Evolutionary conservation across 768 basidiomycete genomes (phyloP), one percentile per base, ranked within the genome.

Genomic region (Lactarius deliciosus): DNA sequence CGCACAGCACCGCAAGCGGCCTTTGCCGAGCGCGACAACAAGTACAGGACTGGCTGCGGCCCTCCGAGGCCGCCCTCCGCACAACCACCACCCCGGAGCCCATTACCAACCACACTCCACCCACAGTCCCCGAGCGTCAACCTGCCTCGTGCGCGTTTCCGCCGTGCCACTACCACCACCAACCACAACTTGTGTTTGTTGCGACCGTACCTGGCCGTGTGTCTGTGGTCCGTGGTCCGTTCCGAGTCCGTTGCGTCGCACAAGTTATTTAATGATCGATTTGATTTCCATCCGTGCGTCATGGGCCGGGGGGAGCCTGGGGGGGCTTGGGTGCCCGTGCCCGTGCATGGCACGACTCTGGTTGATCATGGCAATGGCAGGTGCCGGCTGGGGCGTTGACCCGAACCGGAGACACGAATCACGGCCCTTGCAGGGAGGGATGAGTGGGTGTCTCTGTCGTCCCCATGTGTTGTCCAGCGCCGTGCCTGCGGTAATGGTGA

Each of bases 21-120:
- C 50, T 25, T 53, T 53, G 50, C 50, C 50, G 50, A 53, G 50
- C 2, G 50, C 50, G 50, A 15, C 13, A 5, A 40, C 11, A 15
- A 15, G 40, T 53, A 53, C 50, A 13, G 50, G 50, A 16, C 50
- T 53, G 50, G n/a, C 50, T 53, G 50, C 50, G 50, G 50, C 50
- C 50, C 50, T 53, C 50, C 50, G 50, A 53, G 1, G 50, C 50
- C 50, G 50, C 50, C 6, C 50, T 25, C 50, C 50, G 50, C 50
- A 53, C 15, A 53, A 53, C 50, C 25, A 53, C 50, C 50, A 25
- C 11, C 50, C 50, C 50, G 50, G 50, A 25, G 50, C 11, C 5
- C 11, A 25, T 25, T 2, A 11, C 11, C n/a, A n/a, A 47, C 34
- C 9, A 32, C 34, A 34, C 45, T 47, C 45, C n/a, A 22, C 22